A percentile compares a stretch with the other conserved stretches of the same genome.
Conservation (phyloP, 768 basidiomycete genomes). For the Hortiboletus flavorubellus region DNA sequence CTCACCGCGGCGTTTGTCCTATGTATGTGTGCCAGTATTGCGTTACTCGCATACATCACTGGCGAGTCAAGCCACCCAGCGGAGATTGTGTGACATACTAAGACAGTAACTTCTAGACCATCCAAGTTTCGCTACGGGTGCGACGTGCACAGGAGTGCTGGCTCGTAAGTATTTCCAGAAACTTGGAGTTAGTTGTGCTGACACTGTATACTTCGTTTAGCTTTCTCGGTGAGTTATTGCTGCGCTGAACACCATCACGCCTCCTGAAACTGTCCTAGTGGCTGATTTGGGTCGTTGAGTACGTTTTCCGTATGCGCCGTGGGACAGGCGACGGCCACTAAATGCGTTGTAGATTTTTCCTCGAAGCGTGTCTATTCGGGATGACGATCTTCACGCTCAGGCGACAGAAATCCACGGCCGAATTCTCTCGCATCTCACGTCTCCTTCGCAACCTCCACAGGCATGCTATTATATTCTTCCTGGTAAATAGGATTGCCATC, state of each 20-base stretch:
- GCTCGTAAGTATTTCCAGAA: neutral
- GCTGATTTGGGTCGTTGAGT: neutral
- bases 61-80: neutral
- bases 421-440: neutral
- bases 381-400: neutral
- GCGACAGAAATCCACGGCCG: neutral
- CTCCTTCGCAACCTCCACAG: neutral
- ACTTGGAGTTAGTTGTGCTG: neutral
- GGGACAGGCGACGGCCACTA: neutral
- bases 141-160: neutral
- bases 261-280: neutral
- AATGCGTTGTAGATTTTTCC: neutral
- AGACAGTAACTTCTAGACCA: neutral
- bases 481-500: neutral
- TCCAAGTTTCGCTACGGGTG: too few species aligned
- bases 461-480: neutral
- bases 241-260: neutral
- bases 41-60: neutral
- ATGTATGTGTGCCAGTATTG: neutral
- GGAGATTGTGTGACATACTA: neutral
- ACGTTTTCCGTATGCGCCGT: neutral
- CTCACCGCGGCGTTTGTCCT: neutral
- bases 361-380: neutral
- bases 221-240: conserved; percentile 1
- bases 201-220: neutral